Conservation (phyloP, 2,329 filamentous ascomycete species). For the Clarireedia sp. region DNA sequence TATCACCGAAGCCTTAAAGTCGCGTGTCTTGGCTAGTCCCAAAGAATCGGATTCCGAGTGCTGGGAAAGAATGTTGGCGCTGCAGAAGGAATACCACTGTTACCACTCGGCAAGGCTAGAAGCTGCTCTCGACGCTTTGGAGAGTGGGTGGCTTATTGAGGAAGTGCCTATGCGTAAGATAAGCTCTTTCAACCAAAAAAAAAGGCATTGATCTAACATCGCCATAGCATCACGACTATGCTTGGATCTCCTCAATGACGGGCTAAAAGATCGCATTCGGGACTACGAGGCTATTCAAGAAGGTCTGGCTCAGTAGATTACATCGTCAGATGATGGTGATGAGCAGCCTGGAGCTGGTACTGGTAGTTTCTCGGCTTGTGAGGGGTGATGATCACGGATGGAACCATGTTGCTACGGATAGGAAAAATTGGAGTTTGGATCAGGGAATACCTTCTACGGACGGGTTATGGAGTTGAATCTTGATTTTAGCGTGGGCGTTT, state of each 20-base stretch:
- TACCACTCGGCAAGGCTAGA: slow-evolving; percentile 28
- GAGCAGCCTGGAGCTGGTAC: no score
- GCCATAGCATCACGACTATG: slow-evolving; percentile 25
- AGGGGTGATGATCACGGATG: no score
- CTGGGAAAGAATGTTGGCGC: slow-evolving; percentile 25
- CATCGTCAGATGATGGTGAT: not conserved
- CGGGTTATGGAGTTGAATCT: not conserved
- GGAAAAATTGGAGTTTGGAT: not conserved
- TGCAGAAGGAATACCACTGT: slow-evolving; percentile 27
- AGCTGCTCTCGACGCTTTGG: slow-evolving; percentile 26
- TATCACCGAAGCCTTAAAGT: slow-evolving; percentile 9
- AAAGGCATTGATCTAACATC: not conserved
- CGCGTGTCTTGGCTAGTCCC: slow-evolving; percentile 2
- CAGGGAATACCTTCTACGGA: not conserved
- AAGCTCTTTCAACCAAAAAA: not conserved
- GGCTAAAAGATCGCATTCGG: slow-evolving; percentile 21
- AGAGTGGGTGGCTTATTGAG: slow-evolving; percentile 19
- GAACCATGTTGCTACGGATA: no score
- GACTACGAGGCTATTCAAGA: slow-evolving; percentile 1
- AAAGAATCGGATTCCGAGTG: slow-evolving; percentile 20
- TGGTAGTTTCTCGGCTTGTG: no score
- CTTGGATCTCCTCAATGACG: slow-evolving; percentile 27
- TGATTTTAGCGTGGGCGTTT: not conserved
- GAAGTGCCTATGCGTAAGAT: slow-evolving; percentile 24
- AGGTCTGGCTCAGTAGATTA: not conserved